Conservation (phyloP, 805 yeast species). For the Candida patagonica region DNA sequence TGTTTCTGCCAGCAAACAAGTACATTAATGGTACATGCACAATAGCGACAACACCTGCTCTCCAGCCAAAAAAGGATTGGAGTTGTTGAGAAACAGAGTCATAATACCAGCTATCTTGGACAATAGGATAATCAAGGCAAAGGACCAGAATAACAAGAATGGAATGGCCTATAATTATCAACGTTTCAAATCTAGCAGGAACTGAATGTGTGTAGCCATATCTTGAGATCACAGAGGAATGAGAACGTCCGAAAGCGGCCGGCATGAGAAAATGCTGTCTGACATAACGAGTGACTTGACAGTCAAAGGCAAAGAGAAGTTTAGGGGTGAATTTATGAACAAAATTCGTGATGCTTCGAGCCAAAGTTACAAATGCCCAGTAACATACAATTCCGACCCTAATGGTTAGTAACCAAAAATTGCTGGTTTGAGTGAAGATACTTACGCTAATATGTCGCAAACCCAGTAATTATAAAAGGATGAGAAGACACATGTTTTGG, state of each 20-base stretch:
- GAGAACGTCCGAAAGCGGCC: slow-evolving; percentile 20
- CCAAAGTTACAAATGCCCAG: slow-evolving; percentile 9
- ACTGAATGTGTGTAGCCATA: slow-evolving; percentile 14
- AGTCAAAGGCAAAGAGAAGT: slow-evolving; percentile 10
- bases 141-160: slow-evolving; percentile 23
- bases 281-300: slow-evolving; percentile 15
- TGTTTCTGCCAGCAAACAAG: slow-evolving; percentile 63
- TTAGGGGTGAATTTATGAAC: slow-evolving; percentile 9
- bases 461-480: neutral
- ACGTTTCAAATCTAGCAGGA: slow-evolving; percentile 31
- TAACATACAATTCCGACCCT: slow-evolving; percentile 5
- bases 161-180: slow-evolving; percentile 27
- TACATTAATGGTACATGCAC: slow-evolving; percentile 37
- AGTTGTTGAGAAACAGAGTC: neutral
- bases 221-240: slow-evolving; percentile 10
- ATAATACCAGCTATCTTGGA: neutral
- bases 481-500: neutral
- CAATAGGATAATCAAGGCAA: slow-evolving; percentile 13
- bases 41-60: slow-evolving; percentile 33
- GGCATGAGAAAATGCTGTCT: slow-evolving; percentile 20
- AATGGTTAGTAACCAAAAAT: neutral
- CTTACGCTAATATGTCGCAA: neutral
- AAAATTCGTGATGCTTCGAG: slow-evolving; percentile 4
- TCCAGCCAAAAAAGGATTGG: neutral
- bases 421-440: neutral